phyloP scores from a whole-genome alignment of 305 asterid species.

The Solanum aculeatissimum region DNA sequence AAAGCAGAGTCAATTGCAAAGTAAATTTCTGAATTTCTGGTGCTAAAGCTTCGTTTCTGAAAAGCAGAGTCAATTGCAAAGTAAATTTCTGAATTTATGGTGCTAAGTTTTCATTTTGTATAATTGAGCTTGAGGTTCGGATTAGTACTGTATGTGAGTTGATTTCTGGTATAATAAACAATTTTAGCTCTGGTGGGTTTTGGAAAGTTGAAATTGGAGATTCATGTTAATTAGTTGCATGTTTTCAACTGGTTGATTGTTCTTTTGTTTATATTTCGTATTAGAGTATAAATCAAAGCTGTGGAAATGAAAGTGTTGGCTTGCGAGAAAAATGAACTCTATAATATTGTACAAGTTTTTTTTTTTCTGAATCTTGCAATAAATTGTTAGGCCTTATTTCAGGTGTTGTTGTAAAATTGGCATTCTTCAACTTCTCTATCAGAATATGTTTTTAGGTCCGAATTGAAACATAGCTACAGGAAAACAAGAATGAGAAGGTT shows the following conservation, averaged over 20 bases:
- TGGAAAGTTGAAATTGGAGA: not conserved
- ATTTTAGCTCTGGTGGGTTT: not conserved
- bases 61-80: not conserved
- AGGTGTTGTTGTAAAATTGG: not conserved
- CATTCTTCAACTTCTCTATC: not conserved
- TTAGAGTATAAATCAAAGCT: not conserved
- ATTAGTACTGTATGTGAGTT: not conserved
- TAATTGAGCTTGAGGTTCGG: not conserved
- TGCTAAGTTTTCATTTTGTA: not conserved
- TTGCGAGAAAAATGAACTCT: not conserved
- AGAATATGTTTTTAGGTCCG: not conserved
- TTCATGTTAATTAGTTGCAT: not conserved
- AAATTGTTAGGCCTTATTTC: not conserved
- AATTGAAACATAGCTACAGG: not conserved
- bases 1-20: not conserved
- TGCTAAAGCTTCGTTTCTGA: not conserved
- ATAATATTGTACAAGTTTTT: not conserved
- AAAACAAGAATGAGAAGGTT: not conserved
- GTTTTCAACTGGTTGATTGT: not conserved
- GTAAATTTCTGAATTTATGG: not conserved
- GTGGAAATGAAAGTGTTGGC: not conserved
- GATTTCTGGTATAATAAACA: not conserved
- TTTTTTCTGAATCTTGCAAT: not conserved
- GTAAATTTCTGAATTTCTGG: not conserved
- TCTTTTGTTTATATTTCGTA: not conserved